Evolutionary conservation across 169 alveolate genomes (phyloP), one percentile per base, ranked within the genome.

Genomic region (Blepharisma undulans): DNA sequence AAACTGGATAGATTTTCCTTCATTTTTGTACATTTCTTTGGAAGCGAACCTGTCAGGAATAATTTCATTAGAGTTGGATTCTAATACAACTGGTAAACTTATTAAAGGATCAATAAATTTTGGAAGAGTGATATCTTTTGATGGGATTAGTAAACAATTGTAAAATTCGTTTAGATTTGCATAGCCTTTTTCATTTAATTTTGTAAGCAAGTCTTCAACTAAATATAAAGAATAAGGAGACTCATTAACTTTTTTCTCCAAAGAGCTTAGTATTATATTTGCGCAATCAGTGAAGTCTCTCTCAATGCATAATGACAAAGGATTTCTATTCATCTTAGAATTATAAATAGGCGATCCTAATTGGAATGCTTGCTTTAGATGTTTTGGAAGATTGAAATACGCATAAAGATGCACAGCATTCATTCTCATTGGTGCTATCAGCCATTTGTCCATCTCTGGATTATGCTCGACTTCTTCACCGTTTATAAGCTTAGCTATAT

Each of bases 331-430:
- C 7, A 12, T 32, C 60, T 32, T 78, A 29, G 86, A 4, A 1
- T 61, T 61, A 12, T 32, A 59, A 10, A 8, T 21, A 10, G 34
- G 12, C 6, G 27, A 12, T 48, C 66, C 66, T 5, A 48, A 48
- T 0, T 18, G 66, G n/a, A n/a, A n/a, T 19, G 76, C 76, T 66
- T 16, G 22, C 19, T 19, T 16, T 27, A 78, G 29, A 32, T 78
- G 86, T 6, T 32, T 78, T 14, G 19, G 6, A 4, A 78, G 60
- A 30, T 82, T 82, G 76, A 66, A 72, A 8, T 66, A 86, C n/a
- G 91, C 7, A 29, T 71, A 86, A 14, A 86, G 29, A 85, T 86
- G 91, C 29, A 72, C 7, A 86, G 84, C 25, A 33, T 86, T 86
- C 18, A 86, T 32, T 16, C 32, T 36, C 16, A 21, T 66, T n/a